A percentile compares a stretch with the other conserved stretches of the same genome.
These are phyloP conservation scores for Yamadazyma atmosphaerica DNA, from an alignment of 1,139 yeast genomes.

Conservation along the genomic window DNA sequence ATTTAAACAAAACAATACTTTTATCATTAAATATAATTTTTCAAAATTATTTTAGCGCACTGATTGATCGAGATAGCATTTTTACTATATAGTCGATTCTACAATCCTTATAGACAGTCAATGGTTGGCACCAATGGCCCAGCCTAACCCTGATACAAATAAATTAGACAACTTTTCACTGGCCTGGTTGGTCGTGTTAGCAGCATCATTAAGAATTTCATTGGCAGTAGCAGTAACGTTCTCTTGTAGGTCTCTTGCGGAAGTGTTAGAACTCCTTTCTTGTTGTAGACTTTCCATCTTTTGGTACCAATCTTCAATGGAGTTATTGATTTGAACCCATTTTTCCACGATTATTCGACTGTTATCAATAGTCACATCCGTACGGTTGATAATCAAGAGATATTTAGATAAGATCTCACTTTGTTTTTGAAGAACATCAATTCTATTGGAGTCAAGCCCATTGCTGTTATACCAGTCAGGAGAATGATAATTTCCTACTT, in stretches of 20 bases:
- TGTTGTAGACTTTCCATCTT: slow-evolving; percentile 10
- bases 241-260: slow-evolving; percentile 12
- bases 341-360: slow-evolving; percentile 36
- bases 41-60: neutral
- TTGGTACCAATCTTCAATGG: slow-evolving; percentile 25
- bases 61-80: neutral
- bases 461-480: slow-evolving; percentile 46
- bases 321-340: slow-evolving; percentile 33
- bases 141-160: slow-evolving; percentile 59
- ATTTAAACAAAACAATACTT: no score
- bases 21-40: neutral
- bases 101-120: neutral
- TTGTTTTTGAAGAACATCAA: slow-evolving; percentile 38
- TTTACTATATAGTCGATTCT: neutral
- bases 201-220: slow-evolving; percentile 35
- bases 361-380: slow-evolving; percentile 20
- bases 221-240: slow-evolving; percentile 20
- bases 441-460: slow-evolving; percentile 17
- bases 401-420: slow-evolving; percentile 49
- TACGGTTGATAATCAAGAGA: slow-evolving; percentile 23
- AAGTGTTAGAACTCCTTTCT: slow-evolving; percentile 3
- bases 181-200: slow-evolving; percentile 36
- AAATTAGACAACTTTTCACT: slow-evolving; percentile 53
- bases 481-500: slow-evolving; percentile 56
- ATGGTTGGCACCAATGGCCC: slow-evolving; percentile 63